Evolutionary conservation across 2,329 filamentous ascomycete species (phyloP).

Genomic region (Curvularia eragrostidis): DNA sequence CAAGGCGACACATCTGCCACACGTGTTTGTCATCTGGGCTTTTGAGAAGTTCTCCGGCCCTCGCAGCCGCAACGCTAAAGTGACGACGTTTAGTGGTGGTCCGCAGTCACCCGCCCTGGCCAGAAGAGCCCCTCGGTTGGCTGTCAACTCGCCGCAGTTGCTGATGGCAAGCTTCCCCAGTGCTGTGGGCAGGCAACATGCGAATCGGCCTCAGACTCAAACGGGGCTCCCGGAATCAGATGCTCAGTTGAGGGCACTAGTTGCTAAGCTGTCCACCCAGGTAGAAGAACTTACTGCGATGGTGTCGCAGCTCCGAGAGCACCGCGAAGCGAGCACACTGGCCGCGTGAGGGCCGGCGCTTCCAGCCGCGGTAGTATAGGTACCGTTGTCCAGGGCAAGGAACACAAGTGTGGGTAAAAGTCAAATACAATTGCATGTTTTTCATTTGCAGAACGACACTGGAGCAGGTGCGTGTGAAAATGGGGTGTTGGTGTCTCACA

Average conservation of each 20-base stretch:
- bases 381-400: conserved; percentile 18
- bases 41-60: conserved; percentile 62
- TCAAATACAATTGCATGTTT: conserved; percentile 20
- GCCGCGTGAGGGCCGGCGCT: conserved; percentile 49
- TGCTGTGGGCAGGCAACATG: conserved; percentile 23
- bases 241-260: conserved; percentile 45
- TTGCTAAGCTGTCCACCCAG: conserved; percentile 49
- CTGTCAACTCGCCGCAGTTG: conserved; percentile 44
- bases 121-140: conserved; percentile 39
- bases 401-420: conserved; percentile 18
- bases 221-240: conserved; percentile 37
- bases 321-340: conserved; percentile 36
- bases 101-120: conserved; percentile 38
- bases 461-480: conserved; percentile 22
- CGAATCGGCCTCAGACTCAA: conserved; percentile 32
- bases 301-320: conserved; percentile 48
- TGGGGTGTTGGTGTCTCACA: conserved; percentile 33
- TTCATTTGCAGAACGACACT: conserved; percentile 13
- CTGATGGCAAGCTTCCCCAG: conserved; percentile 35
- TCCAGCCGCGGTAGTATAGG: conserved; percentile 34
- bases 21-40: conserved; percentile 71
- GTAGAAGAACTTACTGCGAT: conserved; percentile 51
- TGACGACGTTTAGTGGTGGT: conserved; percentile 42
- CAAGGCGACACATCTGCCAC: conserved; percentile 68
- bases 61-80: conserved; percentile 27